Evolutionary conservation across 495 filamentous ascomycete species (phyloP).

Genomic region (Astrothelium macrocarpum): DNA sequence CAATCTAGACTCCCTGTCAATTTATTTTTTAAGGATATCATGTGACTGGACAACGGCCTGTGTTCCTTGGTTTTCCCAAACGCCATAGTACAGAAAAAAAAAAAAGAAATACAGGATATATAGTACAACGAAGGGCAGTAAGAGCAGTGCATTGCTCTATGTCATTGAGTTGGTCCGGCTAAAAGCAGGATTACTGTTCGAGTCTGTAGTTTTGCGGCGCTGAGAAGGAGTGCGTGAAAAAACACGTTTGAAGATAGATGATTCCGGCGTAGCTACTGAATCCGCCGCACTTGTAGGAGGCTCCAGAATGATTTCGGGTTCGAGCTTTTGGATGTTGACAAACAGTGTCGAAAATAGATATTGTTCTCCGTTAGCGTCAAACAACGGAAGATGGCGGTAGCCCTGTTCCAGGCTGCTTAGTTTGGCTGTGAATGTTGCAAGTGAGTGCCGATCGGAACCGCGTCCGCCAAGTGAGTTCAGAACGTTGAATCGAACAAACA

Average conservation of each 20-base stretch:
- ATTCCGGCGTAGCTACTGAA: background rate
- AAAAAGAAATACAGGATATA: background rate
- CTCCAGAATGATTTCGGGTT: background rate
- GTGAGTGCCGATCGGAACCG: slow-evolving; percentile 41
- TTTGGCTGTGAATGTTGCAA: slow-evolving; percentile 88
- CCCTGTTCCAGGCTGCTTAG: slow-evolving; percentile 81
- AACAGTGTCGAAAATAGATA: slow-evolving; percentile 93
- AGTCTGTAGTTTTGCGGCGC: background rate
- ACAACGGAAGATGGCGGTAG: slow-evolving; percentile 95
- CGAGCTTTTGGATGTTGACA: slow-evolving; percentile 64
- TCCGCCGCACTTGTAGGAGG: background rate
- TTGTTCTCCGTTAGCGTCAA: slow-evolving; percentile 76
- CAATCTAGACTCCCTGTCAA: background rate
- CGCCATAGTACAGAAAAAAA: background rate
- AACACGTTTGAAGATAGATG: background rate
- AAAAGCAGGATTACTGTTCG: background rate
- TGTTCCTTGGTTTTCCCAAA: background rate
- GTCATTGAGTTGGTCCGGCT: slow-evolving; percentile 3
- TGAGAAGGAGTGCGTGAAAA: background rate
- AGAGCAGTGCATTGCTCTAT: background rate
- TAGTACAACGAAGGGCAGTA: background rate
- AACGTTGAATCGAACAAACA: slow-evolving; percentile 90
- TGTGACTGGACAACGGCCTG: background rate
- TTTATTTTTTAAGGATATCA: too few species aligned
- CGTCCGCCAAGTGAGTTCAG: slow-evolving; percentile 67